Conservation (phyloP, 768 basidiomycete species). For the Lepiota subincarnata region DNA sequence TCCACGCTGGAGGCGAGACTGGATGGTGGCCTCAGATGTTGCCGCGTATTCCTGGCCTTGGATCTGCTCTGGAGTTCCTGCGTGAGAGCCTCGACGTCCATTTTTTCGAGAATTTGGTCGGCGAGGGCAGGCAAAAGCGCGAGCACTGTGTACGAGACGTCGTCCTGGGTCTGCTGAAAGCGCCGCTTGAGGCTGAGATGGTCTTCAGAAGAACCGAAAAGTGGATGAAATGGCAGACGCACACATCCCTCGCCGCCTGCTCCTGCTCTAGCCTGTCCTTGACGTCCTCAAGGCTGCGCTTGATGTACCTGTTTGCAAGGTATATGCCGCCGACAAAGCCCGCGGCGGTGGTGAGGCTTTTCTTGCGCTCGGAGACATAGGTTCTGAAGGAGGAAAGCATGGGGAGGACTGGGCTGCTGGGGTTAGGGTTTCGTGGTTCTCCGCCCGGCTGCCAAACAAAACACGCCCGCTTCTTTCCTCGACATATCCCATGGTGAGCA, state of each 20-base stretch:
- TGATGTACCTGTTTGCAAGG: constrained; percentile 55
- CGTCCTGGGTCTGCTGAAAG: constrained; percentile 74
- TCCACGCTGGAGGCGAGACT: constrained; percentile 25
- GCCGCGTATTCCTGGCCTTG: constrained; percentile 12
- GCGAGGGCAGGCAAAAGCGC: constrained; percentile 66
- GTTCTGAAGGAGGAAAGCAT: constrained; percentile 13
- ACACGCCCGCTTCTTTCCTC: background rate
- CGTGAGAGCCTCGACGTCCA: constrained; percentile 75
- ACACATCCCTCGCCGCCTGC: constrained; percentile 65
- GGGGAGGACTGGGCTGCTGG: background rate
- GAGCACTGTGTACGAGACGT: constrained; percentile 71
- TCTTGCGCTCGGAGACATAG: constrained; percentile 48
- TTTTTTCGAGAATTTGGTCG: constrained; percentile 58
- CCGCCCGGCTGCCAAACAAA: background rate
- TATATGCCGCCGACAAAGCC: constrained; percentile 60
- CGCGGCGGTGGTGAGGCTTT: constrained; percentile 43
- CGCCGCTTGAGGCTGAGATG: constrained; percentile 57
- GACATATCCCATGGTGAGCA: constrained; percentile 15
- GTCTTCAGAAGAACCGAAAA: background rate
- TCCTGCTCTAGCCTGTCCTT: constrained; percentile 60
- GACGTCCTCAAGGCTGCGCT: constrained; percentile 59
- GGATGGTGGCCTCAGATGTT: constrained; percentile 11
- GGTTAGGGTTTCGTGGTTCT: constrained; percentile 8
- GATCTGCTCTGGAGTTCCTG: constrained; percentile 40
- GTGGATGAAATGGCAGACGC: constrained; percentile 26